These are phyloP conservation scores for Physaria fendleri DNA, from an alignment of 345 rosid species.

Conservation along the genomic window DNA sequence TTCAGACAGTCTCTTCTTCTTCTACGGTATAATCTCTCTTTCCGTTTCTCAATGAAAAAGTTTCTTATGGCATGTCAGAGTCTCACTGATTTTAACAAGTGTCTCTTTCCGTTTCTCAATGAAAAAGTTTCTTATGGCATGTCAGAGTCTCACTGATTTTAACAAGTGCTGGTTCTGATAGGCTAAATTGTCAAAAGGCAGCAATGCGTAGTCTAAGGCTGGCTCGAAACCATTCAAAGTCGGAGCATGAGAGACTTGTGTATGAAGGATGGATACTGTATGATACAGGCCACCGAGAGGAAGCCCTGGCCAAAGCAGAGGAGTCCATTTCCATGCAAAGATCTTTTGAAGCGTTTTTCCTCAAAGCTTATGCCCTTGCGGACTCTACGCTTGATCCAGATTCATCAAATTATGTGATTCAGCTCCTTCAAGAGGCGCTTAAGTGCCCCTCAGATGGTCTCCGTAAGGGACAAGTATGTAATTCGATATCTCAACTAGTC, in stretches of 20 bases:
- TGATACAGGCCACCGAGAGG: constrained; percentile 69
- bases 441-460: constrained; percentile 94
- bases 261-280: constrained; percentile 97
- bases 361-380: constrained; percentile 81
- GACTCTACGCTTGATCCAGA: constrained; percentile 60
- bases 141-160: no score
- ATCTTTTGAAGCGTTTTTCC: constrained; percentile 90
- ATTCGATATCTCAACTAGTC: neutral
- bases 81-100: no score
- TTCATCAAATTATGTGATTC: constrained; percentile 53
- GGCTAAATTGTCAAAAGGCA: no score
- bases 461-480: constrained; percentile 82
- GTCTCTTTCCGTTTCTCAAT: no score
- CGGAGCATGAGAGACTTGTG: constrained; percentile 67
- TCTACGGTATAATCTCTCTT: no score
- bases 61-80: no score
- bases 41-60: no score
- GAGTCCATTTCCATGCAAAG: constrained; percentile 65
- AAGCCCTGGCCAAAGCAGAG: constrained; percentile 75
- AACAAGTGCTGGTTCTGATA: no score
- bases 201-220: no score
- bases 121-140: no score
- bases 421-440: constrained; percentile 87
- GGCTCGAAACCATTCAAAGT: no score
- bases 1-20: no score